These are phyloP conservation scores for carrot (Daucus carota) DNA, from an alignment of 129 eudicot species.

Conservation along the genomic window DNA sequence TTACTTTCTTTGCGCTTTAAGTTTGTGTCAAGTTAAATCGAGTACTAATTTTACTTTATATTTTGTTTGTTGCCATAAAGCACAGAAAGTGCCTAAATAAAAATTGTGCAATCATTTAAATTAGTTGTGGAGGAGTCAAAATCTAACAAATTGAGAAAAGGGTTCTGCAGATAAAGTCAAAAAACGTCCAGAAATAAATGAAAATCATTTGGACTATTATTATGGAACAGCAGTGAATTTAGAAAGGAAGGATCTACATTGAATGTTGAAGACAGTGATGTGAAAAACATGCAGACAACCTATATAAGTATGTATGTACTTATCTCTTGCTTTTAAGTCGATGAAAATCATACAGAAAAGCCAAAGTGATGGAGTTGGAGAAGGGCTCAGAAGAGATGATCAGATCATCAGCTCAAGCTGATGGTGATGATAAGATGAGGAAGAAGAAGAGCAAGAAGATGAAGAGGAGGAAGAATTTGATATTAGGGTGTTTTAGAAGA, in stretches of 20 bases:
- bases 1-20: too few relatives aligned
- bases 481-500: constrained; percentile 42
- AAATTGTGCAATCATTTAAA: not conserved
- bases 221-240: not conserved
- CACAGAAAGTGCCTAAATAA: too few relatives aligned
- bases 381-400: not conserved
- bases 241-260: not conserved
- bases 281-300: not conserved
- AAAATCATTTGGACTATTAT: not conserved
- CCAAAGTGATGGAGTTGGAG: not conserved
- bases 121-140: too few relatives aligned
- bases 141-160: not conserved
- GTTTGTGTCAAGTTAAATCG: too few relatives aligned
- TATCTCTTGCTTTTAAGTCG: not conserved
- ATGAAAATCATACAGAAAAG: not conserved
- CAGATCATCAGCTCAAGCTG: not conserved
- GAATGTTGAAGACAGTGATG: not conserved
- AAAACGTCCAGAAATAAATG: not conserved
- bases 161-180: not conserved
- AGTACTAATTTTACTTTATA: too few relatives aligned
- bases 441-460: not conserved
- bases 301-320: too few relatives aligned
- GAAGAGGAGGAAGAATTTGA: constrained; percentile 21
- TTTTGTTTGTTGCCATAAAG: too few relatives aligned
- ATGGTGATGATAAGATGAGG: too few relatives aligned